phyloP scores from a whole-genome alignment of 2,329 filamentous ascomycete genomes.

The Aspergillus puulaauensis region DNA sequence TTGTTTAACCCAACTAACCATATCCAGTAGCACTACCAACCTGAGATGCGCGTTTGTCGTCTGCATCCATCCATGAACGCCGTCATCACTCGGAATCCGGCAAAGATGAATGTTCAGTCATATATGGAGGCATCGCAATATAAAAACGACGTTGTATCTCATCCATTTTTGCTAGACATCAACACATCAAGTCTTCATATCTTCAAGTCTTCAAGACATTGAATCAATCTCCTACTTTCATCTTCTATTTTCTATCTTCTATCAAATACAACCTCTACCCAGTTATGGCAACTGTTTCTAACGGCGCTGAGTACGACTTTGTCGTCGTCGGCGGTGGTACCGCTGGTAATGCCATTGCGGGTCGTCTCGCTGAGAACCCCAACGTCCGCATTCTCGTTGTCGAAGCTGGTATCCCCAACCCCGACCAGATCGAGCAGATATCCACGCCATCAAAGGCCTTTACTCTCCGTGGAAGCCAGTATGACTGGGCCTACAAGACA shows the following conservation, averaged over 20 bases:
- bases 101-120: neutral
- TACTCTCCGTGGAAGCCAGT: constrained; percentile 54
- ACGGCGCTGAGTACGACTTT: constrained; percentile 25
- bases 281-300: neutral
- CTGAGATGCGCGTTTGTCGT: neutral
- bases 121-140: too few relatives aligned
- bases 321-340: constrained; percentile 39
- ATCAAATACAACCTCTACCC: neutral
- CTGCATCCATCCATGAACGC: neutral
- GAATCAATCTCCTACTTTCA: neutral
- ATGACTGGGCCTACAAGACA: constrained; percentile 64
- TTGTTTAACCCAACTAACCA: neutral
- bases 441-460: constrained; percentile 59
- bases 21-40: neutral
- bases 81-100: neutral
- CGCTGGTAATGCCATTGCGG: constrained; percentile 44
- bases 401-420: constrained; percentile 44
- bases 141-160: neutral
- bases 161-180: neutral
- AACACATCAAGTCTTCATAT: neutral
- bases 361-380: constrained; percentile 52
- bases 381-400: constrained; percentile 43
- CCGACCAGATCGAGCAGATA: constrained; percentile 53
- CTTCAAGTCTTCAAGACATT: neutral
- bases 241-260: neutral